A percentile compares a stretch with the other conserved stretches of the same genome.
Conservation (phyloP, 495 filamentous ascomycete genomes). For the Tuber borchii region DNA sequence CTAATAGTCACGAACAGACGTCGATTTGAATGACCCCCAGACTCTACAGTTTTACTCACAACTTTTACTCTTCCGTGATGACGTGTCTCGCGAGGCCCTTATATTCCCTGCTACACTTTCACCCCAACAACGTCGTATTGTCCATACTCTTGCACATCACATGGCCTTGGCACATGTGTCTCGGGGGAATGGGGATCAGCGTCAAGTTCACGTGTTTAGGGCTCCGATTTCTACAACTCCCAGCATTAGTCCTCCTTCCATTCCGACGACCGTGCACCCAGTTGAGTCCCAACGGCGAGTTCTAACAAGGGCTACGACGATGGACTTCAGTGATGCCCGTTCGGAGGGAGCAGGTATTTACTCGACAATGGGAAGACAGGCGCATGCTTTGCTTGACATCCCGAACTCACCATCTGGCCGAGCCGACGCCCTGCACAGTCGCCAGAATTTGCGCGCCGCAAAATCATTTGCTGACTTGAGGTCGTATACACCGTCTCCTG, state of each 20-base stretch:
- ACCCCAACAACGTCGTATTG: conserved; percentile 74
- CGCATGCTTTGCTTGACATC: conserved; percentile 70
- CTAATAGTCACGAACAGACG: conserved; percentile 43
- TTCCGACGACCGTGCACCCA: conserved; percentile 58
- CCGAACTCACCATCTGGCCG: conserved; percentile 69
- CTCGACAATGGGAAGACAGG: conserved; percentile 67
- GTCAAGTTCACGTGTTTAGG: conserved; percentile 84
- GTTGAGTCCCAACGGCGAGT: conserved; percentile 69
- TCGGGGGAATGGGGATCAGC: conserved; percentile 73
- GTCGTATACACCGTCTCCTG: conserved; percentile 90
- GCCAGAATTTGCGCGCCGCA: conserved; percentile 78
- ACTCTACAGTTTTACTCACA: conserved; percentile 84
- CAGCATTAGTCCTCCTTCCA: conserved; percentile 59
- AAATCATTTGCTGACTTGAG: conserved; percentile 96
- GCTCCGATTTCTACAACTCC: conserved; percentile 43
- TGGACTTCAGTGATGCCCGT: conserved; percentile 89
- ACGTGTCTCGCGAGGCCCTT: conserved; percentile 65
- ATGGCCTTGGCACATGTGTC: conserved; percentile 87
- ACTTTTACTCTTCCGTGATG: conserved; percentile 79
- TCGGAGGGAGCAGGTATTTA: conserved; percentile 61
- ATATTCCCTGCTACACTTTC: conserved; percentile 75
- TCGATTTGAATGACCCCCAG: conserved; percentile 86
- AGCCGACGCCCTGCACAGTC: conserved; percentile 50
- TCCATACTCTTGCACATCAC: conserved; percentile 91
- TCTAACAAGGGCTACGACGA: conserved; percentile 91